Percentiles rank a stretch among this genome's conserved stretches.
phyloP scores from a whole-genome alignment of 2,329 filamentous ascomycete genomes.

The Penicillium palitans region DNA sequence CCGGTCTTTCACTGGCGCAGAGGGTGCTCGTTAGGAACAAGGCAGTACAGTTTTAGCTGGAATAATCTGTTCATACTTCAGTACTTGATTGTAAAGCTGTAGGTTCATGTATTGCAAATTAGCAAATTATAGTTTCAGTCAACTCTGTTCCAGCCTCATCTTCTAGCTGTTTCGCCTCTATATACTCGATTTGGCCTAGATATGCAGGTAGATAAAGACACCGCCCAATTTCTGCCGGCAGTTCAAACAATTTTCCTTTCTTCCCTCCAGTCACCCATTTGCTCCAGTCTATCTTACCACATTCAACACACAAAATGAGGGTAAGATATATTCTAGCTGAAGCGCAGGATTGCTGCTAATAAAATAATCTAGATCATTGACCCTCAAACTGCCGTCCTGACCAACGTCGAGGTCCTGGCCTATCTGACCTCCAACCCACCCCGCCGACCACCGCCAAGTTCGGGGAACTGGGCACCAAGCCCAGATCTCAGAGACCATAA shows the following conservation, averaged over 20 bases:
- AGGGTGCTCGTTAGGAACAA: slow-evolving; percentile 37
- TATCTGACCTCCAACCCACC: slow-evolving; percentile 45
- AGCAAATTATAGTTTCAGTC: background rate
- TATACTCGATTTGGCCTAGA: background rate
- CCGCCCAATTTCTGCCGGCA: slow-evolving; percentile 26
- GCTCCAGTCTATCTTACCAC: slow-evolving; percentile 5
- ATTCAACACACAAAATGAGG: slow-evolving; percentile 27
- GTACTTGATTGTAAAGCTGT: background rate
- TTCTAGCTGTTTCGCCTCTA: background rate
- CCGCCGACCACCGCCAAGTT: slow-evolving; percentile 40
- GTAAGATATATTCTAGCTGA: slow-evolving; percentile 10
- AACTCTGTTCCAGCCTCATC: background rate
- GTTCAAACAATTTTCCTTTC: slow-evolving; percentile 26
- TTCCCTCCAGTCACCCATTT: background rate
- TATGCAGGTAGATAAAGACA: slow-evolving; percentile 8
- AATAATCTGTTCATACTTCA: slow-evolving; percentile 31
- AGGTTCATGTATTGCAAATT: background rate
- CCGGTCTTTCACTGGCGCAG: slow-evolving; percentile 33
- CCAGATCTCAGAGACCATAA: slow-evolving; percentile 49
- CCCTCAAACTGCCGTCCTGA: slow-evolving; percentile 46
- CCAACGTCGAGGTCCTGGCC: slow-evolving; percentile 47
- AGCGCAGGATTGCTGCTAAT: background rate
- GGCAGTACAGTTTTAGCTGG: slow-evolving; percentile 31
- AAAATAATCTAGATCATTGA: slow-evolving; percentile 41
- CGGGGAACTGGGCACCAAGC: slow-evolving; percentile 41